Evolutionary conservation across 768 basidiomycete species (phyloP).

Genomic region (Phylloporus arenicola): DNA sequence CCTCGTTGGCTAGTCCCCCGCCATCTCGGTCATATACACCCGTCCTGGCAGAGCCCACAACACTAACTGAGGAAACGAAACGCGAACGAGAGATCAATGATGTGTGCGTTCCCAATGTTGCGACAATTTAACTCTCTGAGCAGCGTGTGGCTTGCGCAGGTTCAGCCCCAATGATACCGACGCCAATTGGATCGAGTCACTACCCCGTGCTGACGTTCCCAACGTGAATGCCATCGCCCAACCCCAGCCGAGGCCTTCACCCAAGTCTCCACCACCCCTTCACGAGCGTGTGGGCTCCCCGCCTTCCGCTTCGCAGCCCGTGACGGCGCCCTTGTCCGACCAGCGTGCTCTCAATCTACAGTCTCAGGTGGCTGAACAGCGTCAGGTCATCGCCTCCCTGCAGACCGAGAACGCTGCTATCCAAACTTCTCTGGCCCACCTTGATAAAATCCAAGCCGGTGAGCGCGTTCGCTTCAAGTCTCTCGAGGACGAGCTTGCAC

Average conservation of each 20-base stretch:
- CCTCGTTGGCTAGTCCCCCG: constrained; percentile 39
- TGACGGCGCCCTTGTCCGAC: not conserved
- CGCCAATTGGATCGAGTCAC: constrained; percentile 55
- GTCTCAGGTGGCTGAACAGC: constrained; percentile 16
- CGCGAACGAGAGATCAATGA: constrained; percentile 48
- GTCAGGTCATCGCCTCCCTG: constrained; percentile 15
- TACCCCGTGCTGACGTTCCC: constrained; percentile 41
- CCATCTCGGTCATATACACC: constrained; percentile 50
- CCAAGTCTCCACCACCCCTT: constrained; percentile 14
- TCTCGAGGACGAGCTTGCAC: constrained; percentile 22
- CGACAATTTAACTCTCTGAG: not conserved
- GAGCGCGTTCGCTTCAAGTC: constrained; percentile 14
- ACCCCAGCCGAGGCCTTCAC: constrained; percentile 10
- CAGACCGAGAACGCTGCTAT: constrained; percentile 26
- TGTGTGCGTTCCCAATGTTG: constrained; percentile 46
- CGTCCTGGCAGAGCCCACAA: constrained; percentile 37
- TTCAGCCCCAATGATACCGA: constrained; percentile 43
- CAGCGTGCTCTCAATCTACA: constrained; percentile 8
- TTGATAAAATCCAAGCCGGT: constrained; percentile 32
- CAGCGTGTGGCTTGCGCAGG: constrained; percentile 24
- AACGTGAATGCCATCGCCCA: constrained; percentile 31
- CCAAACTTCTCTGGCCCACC: constrained; percentile 20
- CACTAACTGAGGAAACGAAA: constrained; percentile 37
- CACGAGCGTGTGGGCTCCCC: constrained; percentile 9
- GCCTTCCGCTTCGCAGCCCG: not conserved